phyloP scores from a whole-genome alignment of 768 basidiomycete genomes.

The Mycena floridula region DNA sequence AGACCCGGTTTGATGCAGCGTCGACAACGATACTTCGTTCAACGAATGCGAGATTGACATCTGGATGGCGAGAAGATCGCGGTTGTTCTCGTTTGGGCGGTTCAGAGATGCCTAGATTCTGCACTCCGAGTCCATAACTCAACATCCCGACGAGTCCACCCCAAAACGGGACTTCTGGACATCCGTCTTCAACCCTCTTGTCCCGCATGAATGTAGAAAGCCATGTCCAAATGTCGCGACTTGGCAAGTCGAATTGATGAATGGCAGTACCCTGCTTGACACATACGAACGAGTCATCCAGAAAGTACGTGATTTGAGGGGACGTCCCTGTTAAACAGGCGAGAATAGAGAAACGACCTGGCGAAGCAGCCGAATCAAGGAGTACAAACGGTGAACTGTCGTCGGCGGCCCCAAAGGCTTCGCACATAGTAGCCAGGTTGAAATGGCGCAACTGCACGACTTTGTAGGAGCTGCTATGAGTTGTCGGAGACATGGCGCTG shows the following conservation, averaged over 20 bases:
- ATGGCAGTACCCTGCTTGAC: slow-evolving; percentile 32
- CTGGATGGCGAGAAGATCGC: slow-evolving; percentile 43
- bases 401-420: slow-evolving; percentile 52
- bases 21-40: slow-evolving; percentile 76
- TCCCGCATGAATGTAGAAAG: slow-evolving; percentile 60
- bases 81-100: slow-evolving; percentile 14
- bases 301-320: slow-evolving; percentile 50
- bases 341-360: slow-evolving; percentile 70
- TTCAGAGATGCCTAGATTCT: slow-evolving; percentile 42
- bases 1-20: slow-evolving; percentile 35
- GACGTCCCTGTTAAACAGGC: slow-evolving; percentile 51
- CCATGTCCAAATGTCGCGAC: slow-evolving; percentile 70
- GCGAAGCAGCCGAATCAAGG: slow-evolving; percentile 71
- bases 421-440: slow-evolving; percentile 44
- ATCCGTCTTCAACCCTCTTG: slow-evolving; percentile 41
- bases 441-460: slow-evolving; percentile 38
- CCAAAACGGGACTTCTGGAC: slow-evolving; percentile 66
- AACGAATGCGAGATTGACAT: slow-evolving; percentile 71
- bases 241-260: slow-evolving; percentile 35
- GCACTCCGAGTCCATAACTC: slow-evolving; percentile 74
- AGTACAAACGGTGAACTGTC: slow-evolving; percentile 60
- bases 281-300: slow-evolving; percentile 43
- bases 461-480: slow-evolving; percentile 23
- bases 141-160: slow-evolving; percentile 75
- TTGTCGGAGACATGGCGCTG: slow-evolving; percentile 4